Evolutionary conservation across 108 stramenopile genomes (phyloP), one percentile per base, ranked within the genome.

Genomic region (Mediolabrus comicus): DNA sequence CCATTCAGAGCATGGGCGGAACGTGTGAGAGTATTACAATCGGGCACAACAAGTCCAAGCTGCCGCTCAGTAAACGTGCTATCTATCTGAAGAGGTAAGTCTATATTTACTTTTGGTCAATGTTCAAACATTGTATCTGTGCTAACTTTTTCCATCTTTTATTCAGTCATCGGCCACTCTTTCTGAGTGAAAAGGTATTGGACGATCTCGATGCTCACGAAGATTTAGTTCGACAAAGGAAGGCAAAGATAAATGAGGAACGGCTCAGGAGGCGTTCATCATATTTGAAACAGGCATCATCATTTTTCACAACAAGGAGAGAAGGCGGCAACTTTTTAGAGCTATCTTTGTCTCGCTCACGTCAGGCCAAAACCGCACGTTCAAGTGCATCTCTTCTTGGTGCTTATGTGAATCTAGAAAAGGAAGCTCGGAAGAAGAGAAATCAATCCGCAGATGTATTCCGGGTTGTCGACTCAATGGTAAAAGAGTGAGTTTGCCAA

Each of bases 321-420:
- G 59, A 61, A 10, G 72, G 59, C 12, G 72, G 59, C 12, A 49
- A 49, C 38, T 70, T 82, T 39, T 74, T 82, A 43, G 77, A 78
- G 35, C 65, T 78, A 14, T 78, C 77, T n/a, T 26, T 78, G 3
- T 78, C 77, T 13, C 65, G 77, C 34, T 78, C 77, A 26, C 69
- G 77, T 1, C 39, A 78, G 61, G 77, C 77, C 4, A 78, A 62
- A 28, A 59, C 56, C 13, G 33, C 77, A 16, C 46, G 77, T 56
- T 78, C 77, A 3, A 65, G 64, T 55, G 70, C 69, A 32, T 71
- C 69, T 31, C 71, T 92, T 8, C 41, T 86, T 43, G 87, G 87
- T 17, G 85, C 86, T 14, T 89, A 89, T 64, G 71, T 77, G 57
- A 84, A 86, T 59, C 79, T 85, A 30, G 86, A 85, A 33, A 75